phyloP scores from a whole-genome alignment of 164 flowering plant species.

The Stephania japonica region DNA sequence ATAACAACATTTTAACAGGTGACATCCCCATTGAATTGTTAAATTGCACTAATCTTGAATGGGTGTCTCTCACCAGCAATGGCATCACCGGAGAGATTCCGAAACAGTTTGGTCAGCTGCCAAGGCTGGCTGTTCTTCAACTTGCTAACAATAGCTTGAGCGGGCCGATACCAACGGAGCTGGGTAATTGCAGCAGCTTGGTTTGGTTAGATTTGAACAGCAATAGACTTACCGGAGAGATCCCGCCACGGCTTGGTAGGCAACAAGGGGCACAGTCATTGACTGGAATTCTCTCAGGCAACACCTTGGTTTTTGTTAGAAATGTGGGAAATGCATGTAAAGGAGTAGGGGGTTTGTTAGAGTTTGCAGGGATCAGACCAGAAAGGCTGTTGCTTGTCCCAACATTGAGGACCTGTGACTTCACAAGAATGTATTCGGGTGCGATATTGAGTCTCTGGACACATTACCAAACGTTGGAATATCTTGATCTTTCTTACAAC shows the following conservation, averaged over 20 bases:
- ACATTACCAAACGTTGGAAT: slow-evolving; percentile 66
- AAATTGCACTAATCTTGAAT: slow-evolving; percentile 61
- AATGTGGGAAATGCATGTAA: slow-evolving; percentile 82
- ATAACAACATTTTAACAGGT: slow-evolving; percentile 61
- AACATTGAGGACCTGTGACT: slow-evolving; percentile 64
- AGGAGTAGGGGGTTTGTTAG: slow-evolving; percentile 87
- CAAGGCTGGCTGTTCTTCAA: slow-evolving; percentile 73
- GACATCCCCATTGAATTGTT: slow-evolving; percentile 58
- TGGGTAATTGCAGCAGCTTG: slow-evolving; percentile 70
- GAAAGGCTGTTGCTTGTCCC: slow-evolving; percentile 72
- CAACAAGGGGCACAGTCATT: slow-evolving; percentile 60
- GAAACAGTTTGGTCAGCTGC: slow-evolving; percentile 42
- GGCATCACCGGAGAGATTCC: slow-evolving; percentile 59
- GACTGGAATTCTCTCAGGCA: slow-evolving; percentile 67
- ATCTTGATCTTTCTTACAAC: slow-evolving; percentile 87
- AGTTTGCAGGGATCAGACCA: slow-evolving; percentile 80
- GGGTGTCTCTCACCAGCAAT: slow-evolving; percentile 88
- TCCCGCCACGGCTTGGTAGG: slow-evolving; percentile 70
- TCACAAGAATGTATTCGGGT: slow-evolving; percentile 74
- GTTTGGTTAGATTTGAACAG: slow-evolving; percentile 83
- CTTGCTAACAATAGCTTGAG: slow-evolving; percentile 70
- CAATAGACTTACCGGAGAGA: slow-evolving; percentile 62
- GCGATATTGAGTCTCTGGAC: slow-evolving; percentile 68
- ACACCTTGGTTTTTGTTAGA: slow-evolving; percentile 70
- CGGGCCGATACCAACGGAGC: slow-evolving; percentile 63